Evolutionary conservation across 768 basidiomycete genomes (phyloP).

Genomic region (Tricholoma matsutake): DNA sequence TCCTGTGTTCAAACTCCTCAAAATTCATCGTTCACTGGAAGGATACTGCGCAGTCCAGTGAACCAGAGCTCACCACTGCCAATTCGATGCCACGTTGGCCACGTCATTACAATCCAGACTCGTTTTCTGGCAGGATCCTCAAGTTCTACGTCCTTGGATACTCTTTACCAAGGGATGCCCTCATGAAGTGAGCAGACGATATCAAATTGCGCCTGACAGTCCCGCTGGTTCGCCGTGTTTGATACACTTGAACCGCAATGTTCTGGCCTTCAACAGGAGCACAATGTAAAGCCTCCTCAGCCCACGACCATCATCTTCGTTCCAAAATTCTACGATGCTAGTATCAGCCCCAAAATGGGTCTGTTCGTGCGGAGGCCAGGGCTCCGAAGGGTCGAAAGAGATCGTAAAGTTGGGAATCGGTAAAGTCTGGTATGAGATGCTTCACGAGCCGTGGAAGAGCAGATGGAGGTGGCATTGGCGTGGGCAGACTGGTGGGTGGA

Average conservation of each 20-base stretch:
- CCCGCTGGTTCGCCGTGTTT: slow-evolving; percentile 57
- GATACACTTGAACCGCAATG: slow-evolving; percentile 79
- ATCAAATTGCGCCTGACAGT: too few species aligned
- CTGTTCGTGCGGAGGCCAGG: slow-evolving; percentile 68
- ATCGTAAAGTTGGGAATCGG: slow-evolving; percentile 77
- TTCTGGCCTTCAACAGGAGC: slow-evolving; percentile 81
- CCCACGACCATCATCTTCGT: slow-evolving; percentile 78
- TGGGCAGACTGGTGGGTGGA: slow-evolving; percentile 74
- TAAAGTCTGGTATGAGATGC: slow-evolving; percentile 68
- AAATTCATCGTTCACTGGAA: too few species aligned
- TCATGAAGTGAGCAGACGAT: too few species aligned
- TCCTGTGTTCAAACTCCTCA: too few species aligned
- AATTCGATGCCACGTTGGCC: too few species aligned
- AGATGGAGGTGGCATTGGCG: slow-evolving; percentile 69
- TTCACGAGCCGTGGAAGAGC: slow-evolving; percentile 82
- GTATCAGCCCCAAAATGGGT: slow-evolving; percentile 76
- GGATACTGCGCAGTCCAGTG: too few species aligned
- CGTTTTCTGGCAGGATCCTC: too few species aligned
- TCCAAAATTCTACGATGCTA: slow-evolving; percentile 82
- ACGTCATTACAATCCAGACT: too few species aligned
- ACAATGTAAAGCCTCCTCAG: slow-evolving; percentile 82
- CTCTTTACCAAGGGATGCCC: too few species aligned
- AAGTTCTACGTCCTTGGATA: too few species aligned
- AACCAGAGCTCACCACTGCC: too few species aligned
- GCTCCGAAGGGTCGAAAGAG: slow-evolving; percentile 83